These are phyloP conservation scores for Cyclotella sp. DNA, from an alignment of 108 stramenopile species.

Conservation along the genomic window DNA sequence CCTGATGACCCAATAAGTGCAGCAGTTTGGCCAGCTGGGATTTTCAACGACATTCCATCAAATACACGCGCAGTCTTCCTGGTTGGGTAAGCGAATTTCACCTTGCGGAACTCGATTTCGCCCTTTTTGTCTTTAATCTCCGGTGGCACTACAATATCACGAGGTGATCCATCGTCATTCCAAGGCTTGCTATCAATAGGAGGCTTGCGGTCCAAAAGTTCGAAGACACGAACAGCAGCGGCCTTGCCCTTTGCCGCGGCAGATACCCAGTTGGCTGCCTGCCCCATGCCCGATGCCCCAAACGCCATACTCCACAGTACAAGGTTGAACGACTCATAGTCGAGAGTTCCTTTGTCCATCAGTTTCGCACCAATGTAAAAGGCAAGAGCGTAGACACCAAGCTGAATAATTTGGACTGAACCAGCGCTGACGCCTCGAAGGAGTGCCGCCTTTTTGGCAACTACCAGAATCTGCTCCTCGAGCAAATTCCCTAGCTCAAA, in stretches of 20 bases:
- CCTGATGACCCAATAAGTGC: constrained; percentile 82
- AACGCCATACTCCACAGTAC: constrained; percentile 47
- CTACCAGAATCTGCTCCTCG: constrained; percentile 19
- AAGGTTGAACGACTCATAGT: constrained; percentile 34
- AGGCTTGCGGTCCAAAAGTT: constrained; percentile 46
- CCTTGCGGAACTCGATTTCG: constrained; percentile 53
- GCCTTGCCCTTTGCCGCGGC: constrained; percentile 50
- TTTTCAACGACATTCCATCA: constrained; percentile 57
- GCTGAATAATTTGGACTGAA: constrained; percentile 38
- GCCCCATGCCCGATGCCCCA: constrained; percentile 50
- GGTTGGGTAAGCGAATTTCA: constrained; percentile 81
- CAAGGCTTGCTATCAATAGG: constrained; percentile 43
- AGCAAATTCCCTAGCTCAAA: constrained; percentile 31
- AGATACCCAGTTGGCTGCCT: constrained; percentile 44
- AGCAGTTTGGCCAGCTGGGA: constrained; percentile 59
- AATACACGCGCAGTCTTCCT: constrained; percentile 69
- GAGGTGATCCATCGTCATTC: constrained; percentile 44
- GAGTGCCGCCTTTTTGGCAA: constrained; percentile 36
- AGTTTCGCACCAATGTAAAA: constrained; percentile 44
- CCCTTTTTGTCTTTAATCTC: constrained; percentile 35
- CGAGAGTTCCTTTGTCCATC: constrained; percentile 32
- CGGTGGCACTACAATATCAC: constrained; percentile 25
- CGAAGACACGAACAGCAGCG: constrained; percentile 43
- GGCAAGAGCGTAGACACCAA: constrained; percentile 44
- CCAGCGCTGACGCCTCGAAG: constrained; percentile 40